Base-by-base conservation (phyloP, 1,284 basidiomycete genomes). In the Leccinum discolor region DNA sequence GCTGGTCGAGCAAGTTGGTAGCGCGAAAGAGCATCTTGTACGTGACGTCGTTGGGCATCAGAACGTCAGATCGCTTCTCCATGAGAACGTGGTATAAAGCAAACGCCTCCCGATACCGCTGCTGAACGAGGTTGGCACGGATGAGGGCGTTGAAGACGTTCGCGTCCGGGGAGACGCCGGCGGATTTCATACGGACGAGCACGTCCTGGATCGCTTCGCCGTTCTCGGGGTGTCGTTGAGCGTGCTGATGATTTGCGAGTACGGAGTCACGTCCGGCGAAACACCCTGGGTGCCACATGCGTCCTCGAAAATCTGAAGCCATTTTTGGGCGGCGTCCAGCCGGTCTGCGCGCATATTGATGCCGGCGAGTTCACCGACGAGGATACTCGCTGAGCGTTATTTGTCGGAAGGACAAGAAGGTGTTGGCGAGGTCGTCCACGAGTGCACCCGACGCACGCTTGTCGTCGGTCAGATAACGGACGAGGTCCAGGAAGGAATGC, bases 131-230 rank as follows among this genome's bases (percentile, higher is more conserved):
- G 6, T 77, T 73, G 5, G 77, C 72, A 11, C 69, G 75, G 32
- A 88, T 80, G 70, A 87, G 79, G 7, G 80, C 70, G 64, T 86
- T 86, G 76, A 84, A 81, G 44, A 86, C 69, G 47, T 71, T 67
- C 10, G 80, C 75, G 65, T 83, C 78, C 0, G 80, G 80, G 8
- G 72, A 52, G 18, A 83, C 73, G 12, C 77, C 77, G 1, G 78
- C 76, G 35, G 75, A 68, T 52, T 73, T 69, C 81, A 87, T 83
- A 59, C 77, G 73, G 2, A 71, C 66, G 54, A 87, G 72, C 0
- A 83, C 75, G 44, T 73, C 74, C 63, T 79, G 70, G 62, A 83
- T 73, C 4, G 76, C 74, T 4, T 69, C 70, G 2, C 69, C 61
- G 58, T 81, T 76, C 8, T 29, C 29, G 29, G 29, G 29, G 29